A percentile compares a stretch with the other conserved stretches of the same genome.
phyloP scores from a whole-genome alignment of 305 asterid genomes.

The Fraxinus greggii region DNA sequence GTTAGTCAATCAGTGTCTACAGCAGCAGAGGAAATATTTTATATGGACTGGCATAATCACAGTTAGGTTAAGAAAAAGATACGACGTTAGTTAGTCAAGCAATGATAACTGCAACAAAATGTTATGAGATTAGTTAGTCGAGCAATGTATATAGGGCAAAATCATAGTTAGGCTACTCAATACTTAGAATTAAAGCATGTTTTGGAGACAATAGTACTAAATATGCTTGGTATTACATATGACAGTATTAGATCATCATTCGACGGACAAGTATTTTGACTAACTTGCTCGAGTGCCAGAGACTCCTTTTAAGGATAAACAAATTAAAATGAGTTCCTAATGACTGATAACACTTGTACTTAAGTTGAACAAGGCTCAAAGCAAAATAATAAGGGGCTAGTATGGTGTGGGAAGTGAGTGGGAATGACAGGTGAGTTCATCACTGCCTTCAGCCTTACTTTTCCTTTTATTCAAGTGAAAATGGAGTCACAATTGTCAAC shows the following conservation, averaged over 20 bases:
- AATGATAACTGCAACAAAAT: no score
- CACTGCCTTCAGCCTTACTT: neutral
- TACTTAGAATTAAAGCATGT: neutral
- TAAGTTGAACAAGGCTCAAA: neutral
- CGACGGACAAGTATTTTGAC: neutral
- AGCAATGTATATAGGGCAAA: no score
- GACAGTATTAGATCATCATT: neutral
- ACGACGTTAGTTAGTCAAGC: neutral
- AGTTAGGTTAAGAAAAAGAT: neutral
- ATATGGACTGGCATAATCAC: neutral
- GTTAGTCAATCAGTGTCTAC: neutral
- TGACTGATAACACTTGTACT: neutral
- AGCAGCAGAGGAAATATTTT: neutral
- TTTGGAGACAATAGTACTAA: neutral
- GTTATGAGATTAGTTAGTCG: no score
- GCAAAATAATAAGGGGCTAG: neutral
- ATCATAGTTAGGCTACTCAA: neutral
- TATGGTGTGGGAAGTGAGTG: neutral
- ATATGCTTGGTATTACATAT: neutral
- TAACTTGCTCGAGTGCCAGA: neutral
- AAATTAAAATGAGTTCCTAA: neutral
- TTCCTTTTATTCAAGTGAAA: neutral
- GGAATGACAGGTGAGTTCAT: neutral
- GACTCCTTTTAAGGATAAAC: neutral
- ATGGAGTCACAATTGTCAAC: neutral